phyloP scores from a whole-genome alignment of 1,139 yeast species.

The Yamadazyma diddensiae region DNA sequence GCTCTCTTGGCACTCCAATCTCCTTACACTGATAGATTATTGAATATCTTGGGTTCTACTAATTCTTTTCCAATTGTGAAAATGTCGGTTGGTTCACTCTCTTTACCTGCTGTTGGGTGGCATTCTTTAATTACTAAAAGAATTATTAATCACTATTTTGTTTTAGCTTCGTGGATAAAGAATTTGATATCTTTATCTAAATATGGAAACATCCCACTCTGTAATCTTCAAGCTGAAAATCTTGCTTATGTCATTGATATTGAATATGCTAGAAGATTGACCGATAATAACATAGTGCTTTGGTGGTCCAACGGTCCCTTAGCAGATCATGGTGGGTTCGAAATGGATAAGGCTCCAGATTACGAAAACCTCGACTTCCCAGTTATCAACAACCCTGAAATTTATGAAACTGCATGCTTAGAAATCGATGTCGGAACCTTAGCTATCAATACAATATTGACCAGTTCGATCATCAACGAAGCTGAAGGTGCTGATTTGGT shows the following conservation, averaged over 20 bases:
- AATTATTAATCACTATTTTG: constrained; percentile 67
- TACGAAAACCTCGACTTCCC: constrained; percentile 71
- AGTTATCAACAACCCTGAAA: constrained; percentile 71
- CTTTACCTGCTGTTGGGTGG: constrained; percentile 86
- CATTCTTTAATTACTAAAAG: constrained; percentile 68
- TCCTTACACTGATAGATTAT: constrained; percentile 50
- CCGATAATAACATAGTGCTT: constrained; percentile 62
- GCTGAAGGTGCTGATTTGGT: constrained; percentile 87
- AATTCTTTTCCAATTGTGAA: constrained; percentile 64
- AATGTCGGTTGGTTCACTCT: constrained; percentile 53
- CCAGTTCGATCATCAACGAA: constrained; percentile 80
- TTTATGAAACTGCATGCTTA: constrained; percentile 73
- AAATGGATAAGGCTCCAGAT: constrained; percentile 52
- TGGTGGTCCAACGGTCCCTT: constrained; percentile 91
- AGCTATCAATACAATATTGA: constrained; percentile 79
- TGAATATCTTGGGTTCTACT: constrained; percentile 42
- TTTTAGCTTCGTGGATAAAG: constrained; percentile 71
- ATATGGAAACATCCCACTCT: constrained; percentile 79
- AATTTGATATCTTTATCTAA: constrained; percentile 65
- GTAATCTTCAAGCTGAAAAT: constrained; percentile 77
- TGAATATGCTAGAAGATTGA: constrained; percentile 76
- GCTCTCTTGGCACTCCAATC: constrained; percentile 73
- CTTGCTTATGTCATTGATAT: constrained; percentile 80
- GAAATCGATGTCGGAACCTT: constrained; percentile 79
- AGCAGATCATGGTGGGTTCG: constrained; percentile 87